Evolutionary conservation across 2,329 filamentous ascomycete species (phyloP).

Genomic region (Fonsecaea monophora): DNA sequence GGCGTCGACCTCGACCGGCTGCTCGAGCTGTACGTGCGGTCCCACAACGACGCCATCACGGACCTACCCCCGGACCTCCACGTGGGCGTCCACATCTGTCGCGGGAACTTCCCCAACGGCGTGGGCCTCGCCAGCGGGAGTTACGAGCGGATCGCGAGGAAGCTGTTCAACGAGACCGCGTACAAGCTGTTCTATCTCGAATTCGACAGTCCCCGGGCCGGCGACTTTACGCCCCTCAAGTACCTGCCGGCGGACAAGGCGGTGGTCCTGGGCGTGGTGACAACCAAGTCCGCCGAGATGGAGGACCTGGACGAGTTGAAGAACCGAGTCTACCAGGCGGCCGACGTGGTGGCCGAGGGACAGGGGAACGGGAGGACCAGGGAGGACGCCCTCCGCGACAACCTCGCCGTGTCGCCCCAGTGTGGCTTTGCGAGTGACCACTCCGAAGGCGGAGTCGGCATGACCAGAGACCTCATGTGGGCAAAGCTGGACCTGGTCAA

Average conservation of each 20-base stretch:
- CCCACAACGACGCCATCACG: constrained; percentile 48
- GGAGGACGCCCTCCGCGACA: constrained; percentile 47
- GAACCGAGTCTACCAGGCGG: constrained; percentile 26
- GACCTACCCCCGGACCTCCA: constrained; percentile 26
- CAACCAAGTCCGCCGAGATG: constrained; percentile 31
- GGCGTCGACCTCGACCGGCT: constrained; percentile 73
- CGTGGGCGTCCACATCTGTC: constrained; percentile 33
- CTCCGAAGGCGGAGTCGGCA: constrained; percentile 69
- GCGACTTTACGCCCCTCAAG: constrained; percentile 33
- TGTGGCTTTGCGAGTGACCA: constrained; percentile 75
- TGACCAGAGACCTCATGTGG: constrained; percentile 73
- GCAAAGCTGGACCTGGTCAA: constrained; percentile 75
- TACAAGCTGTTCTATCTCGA: constrained; percentile 35
- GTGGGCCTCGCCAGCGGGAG: constrained; percentile 29
- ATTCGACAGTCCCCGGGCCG: constrained; percentile 35
- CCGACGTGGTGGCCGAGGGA: constrained; percentile 25
- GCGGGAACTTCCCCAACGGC: constrained; percentile 32
- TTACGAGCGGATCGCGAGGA: constrained; percentile 33
- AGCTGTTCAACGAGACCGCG: constrained; percentile 29
- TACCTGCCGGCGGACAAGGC: constrained; percentile 32
- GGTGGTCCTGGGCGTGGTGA: constrained; percentile 34
- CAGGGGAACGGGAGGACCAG: constrained; percentile 17
- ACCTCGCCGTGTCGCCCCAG: constrained; percentile 72
- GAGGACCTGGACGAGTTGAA: constrained; percentile 27
- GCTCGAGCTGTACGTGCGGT: constrained; percentile 76